These are phyloP conservation scores for Trichoderma sp. DNA, from an alignment of 2,329 filamentous ascomycete genomes.

Conservation along the genomic window DNA sequence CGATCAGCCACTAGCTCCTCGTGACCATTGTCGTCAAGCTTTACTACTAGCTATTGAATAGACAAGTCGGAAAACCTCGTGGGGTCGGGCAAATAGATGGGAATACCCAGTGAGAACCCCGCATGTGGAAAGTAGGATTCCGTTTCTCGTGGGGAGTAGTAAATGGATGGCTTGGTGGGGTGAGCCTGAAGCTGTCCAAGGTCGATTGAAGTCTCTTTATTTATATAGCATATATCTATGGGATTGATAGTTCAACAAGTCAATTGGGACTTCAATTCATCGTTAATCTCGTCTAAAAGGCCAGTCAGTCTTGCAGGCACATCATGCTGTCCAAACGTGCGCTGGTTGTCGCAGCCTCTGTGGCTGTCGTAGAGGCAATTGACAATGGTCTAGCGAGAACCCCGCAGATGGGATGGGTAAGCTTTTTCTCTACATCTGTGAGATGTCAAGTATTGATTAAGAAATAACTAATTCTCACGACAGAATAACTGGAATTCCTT, in stretches of 20 bases:
- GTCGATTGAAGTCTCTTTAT: conserved; percentile 7
- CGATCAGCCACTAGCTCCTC: conserved; percentile 7
- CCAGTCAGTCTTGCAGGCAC: neutral
- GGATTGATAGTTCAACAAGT: neutral
- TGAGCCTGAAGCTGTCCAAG: neutral
- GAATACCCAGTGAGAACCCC: conserved; percentile 4
- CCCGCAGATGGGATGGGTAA: conserved; percentile 26
- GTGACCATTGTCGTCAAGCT: neutral
- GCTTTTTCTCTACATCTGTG: neutral
- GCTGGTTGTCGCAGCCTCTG: conserved; percentile 11
- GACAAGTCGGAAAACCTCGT: conserved; percentile 10
- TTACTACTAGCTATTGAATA: neutral
- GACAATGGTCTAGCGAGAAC: conserved; percentile 24
- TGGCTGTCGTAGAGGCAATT: conserved; percentile 17
- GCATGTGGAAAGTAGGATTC: conserved; percentile 13
- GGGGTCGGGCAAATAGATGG: neutral
- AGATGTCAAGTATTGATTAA: too few species aligned
- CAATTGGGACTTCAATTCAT: neutral
- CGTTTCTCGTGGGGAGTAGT: neutral
- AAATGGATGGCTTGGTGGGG: conserved; percentile 11
- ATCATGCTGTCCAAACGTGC: conserved; percentile 20
- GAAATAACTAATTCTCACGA: neutral
- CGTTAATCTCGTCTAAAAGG: neutral
- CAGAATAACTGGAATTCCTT: conserved; percentile 25
- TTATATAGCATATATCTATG: conserved; percentile 7